A percentile compares a stretch with the other conserved stretches of the same genome.
Evolutionary conservation across 495 filamentous ascomycete species (phyloP).

Genomic region (Annulohypoxylon nitens): DNA sequence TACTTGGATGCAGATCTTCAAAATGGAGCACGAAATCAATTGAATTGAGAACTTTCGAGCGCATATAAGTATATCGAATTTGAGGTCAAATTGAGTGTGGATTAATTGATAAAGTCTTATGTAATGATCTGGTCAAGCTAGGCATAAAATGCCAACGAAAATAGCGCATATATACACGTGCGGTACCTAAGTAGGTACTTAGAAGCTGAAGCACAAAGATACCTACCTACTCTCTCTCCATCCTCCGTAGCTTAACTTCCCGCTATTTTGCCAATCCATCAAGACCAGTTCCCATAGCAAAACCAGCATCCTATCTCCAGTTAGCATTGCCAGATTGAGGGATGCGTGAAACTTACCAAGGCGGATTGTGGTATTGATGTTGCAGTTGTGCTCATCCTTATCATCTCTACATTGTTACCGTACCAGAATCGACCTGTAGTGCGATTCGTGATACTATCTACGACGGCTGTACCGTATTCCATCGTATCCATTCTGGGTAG

Average conservation of each 20-base stretch:
- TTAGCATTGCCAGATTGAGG: conserved; percentile 18
- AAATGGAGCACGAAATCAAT: too few relatives aligned
- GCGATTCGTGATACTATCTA: conserved; percentile 22
- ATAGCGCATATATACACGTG: too few relatives aligned
- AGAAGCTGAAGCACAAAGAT: too few relatives aligned
- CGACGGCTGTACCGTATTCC: conserved; percentile 27
- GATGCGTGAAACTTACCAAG: conserved; percentile 23
- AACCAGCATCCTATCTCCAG: conserved; percentile 24
- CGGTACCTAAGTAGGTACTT: too few relatives aligned
- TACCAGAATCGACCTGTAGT: conserved; percentile 33
- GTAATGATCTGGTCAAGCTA: too few relatives aligned
- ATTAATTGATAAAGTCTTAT: too few relatives aligned
- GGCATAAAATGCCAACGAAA: not conserved
- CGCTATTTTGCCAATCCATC: not conserved
- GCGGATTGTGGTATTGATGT: conserved; percentile 29
- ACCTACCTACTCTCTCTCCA: too few relatives aligned
- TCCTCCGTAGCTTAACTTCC: too few relatives aligned
- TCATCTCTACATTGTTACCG: conserved; percentile 9
- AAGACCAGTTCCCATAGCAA: conserved; percentile 14
- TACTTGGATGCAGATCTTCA: too few relatives aligned
- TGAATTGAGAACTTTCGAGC: too few relatives aligned
- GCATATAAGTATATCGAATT: too few relatives aligned
- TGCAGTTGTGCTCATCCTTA: conserved; percentile 36
- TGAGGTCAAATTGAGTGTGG: too few relatives aligned
- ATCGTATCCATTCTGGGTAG: conserved; percentile 29